A percentile compares a stretch with the other conserved stretches of the same genome.
These are phyloP conservation scores for Sorghum bicolor DNA, from an alignment of 176 grass and related monocot species.

Conservation along the genomic window DNA sequence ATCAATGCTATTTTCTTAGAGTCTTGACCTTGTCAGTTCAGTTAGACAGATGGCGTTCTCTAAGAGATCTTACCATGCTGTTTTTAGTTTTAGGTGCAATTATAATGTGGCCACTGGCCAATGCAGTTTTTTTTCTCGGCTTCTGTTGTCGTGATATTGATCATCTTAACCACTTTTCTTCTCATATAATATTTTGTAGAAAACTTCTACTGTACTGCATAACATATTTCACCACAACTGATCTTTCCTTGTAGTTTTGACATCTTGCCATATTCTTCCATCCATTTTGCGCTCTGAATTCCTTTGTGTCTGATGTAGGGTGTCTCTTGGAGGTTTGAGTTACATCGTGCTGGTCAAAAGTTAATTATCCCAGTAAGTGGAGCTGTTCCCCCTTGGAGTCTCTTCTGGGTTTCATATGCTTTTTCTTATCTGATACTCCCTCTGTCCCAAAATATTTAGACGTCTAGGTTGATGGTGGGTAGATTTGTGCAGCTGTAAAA, in stretches of 20 bases:
- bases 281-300: constrained; percentile 20
- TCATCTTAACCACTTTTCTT: not conserved
- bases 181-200: constrained; percentile 13
- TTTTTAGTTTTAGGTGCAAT: not conserved
- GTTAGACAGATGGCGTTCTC: not conserved
- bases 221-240: not conserved
- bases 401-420: constrained; percentile 4
- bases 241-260: constrained; percentile 12
- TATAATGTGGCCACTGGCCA: not conserved
- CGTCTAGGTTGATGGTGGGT: no score
- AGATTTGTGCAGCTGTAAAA: no score
- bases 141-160: not conserved
- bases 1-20: not conserved
- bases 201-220: not conserved
- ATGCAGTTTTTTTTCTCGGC: not conserved
- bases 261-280: not conserved
- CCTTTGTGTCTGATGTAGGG: constrained; percentile 50
- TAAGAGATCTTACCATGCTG: not conserved
- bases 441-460: no score
- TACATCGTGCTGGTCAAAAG: constrained; percentile 83
- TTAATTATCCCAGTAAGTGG: constrained; percentile 86
- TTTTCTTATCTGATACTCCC: constrained; percentile 12
- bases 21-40: not conserved
- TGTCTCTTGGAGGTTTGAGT: constrained; percentile 93
- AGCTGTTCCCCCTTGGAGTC: constrained; percentile 17